Base-by-base conservation (phyloP, 345 rosid genomes). In the Eucalyptus globulus region DNA sequence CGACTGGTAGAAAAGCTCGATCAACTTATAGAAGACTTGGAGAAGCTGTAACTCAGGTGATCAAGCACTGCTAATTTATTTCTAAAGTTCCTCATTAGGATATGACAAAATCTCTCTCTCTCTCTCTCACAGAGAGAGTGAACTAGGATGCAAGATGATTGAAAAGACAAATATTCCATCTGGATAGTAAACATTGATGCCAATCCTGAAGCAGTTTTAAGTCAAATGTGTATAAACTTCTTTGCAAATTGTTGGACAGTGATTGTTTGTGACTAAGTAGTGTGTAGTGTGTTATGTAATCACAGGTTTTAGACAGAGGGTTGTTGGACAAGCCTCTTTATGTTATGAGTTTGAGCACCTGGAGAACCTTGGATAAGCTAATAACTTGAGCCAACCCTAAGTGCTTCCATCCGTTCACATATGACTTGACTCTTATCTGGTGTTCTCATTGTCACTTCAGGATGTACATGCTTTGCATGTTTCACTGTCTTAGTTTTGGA, bases 31-130 rank as follows among this genome's bases (percentile, higher is more conserved):
- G 44, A 93, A 94, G 92, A 91, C 94, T 94, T 17, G 95, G 95
- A 91, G 96, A 94, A 91, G 92, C 89, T 89, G 93, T 85, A 65
- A 94, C 91, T 89, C 94, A 93, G 99, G 99, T 97, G 94, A 90
- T 89, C 53, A 56, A 43, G 85, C 51, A 87, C 69, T 72, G 80
- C 53, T 27, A 3, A 47, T 47, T 45, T 45, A 14, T 53, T 86
- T 50, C 87, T 49, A 13, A 26, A 45, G 50, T 45, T 53, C 65
- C 54, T 56, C 14, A 5, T 72, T n/a, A 47, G n/a, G 54, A 67
- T 50, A 60, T 83, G 27, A 65, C 22, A 34, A 40, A 40, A 40
- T 40, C 67, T 53, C n/a, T 87, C n/a, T 49, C 56, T n/a, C 54
- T 44, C 34, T 9, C 14, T 72, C 21, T 21, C 58, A 1, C 26